These are phyloP conservation scores for Asterophora lycoperdoides DNA, from an alignment of 768 basidiomycete species.

Conservation along the genomic window DNA sequence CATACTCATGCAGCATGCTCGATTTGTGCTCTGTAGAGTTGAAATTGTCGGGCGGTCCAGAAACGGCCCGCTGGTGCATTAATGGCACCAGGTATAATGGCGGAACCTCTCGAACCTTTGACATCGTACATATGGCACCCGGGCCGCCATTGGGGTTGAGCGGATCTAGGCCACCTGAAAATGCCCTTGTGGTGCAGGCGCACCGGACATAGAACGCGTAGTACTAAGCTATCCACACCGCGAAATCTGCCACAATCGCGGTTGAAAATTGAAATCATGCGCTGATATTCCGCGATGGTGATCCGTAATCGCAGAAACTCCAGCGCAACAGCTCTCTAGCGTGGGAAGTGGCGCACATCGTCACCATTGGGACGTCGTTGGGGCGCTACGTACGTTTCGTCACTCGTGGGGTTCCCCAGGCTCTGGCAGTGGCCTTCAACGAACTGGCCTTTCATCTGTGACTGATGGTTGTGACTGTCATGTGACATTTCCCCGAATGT, in stretches of 20 bases:
- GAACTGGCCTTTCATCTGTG: background rate
- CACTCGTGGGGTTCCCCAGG: too few relatives aligned
- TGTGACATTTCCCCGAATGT: too few relatives aligned
- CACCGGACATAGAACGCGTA: slow-evolving; percentile 5
- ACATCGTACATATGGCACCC: background rate
- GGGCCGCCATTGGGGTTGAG: background rate
- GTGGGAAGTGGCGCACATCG: slow-evolving; percentile 5
- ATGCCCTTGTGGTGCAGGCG: background rate
- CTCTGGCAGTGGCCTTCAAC: too few relatives aligned
- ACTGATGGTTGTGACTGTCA: too few relatives aligned
- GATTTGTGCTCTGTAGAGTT: slow-evolving; percentile 1
- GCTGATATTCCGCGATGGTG: background rate
- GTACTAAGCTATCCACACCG: background rate
- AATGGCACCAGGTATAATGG: background rate
- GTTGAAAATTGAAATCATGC: too few relatives aligned
- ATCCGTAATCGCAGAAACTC: background rate
- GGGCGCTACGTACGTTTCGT: too few relatives aligned
- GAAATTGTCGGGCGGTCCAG: slow-evolving; percentile 5
- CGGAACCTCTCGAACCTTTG: background rate
- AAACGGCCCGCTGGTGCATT: slow-evolving; percentile 6
- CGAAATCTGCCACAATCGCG: background rate
- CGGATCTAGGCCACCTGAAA: background rate
- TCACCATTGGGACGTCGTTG: background rate
- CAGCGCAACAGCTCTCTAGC: background rate
- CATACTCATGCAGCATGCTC: slow-evolving; percentile 7